phyloP scores from a whole-genome alignment of 139 green algal genomes.

The Chlorokybus atmophyticus region DNA sequence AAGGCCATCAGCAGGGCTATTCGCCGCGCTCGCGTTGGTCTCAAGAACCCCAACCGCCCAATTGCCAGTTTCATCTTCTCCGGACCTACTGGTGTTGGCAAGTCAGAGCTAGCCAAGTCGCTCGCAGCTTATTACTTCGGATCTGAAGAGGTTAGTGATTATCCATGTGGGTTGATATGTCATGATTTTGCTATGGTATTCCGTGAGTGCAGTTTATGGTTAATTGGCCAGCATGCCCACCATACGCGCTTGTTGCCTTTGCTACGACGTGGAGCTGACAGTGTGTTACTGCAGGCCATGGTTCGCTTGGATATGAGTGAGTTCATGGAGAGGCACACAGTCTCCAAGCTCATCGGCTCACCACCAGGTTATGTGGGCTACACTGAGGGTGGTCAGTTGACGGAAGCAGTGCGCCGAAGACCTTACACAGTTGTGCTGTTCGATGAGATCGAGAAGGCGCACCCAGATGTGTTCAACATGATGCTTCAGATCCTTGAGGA shows the following conservation, averaged over 20 bases:
- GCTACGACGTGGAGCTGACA: not conserved
- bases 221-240: not conserved
- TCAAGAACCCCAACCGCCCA: slow-evolving; percentile 96
- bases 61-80: slow-evolving; percentile 97
- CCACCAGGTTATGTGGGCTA: slow-evolving; percentile 98
- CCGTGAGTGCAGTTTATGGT: not conserved
- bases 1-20: slow-evolving; percentile 67
- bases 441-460: slow-evolving; percentile 99
- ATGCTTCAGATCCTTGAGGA: slow-evolving; percentile 97
- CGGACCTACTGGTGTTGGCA: slow-evolving; percentile 78
- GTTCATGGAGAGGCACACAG: slow-evolving; percentile 99
- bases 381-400: slow-evolving; percentile 96
- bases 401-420: slow-evolving; percentile 82
- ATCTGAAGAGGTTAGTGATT: slow-evolving; percentile 56
- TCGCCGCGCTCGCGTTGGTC: slow-evolving; percentile 81
- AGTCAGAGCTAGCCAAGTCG: slow-evolving; percentile 98
- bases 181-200: not conserved
- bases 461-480: slow-evolving; percentile 99
- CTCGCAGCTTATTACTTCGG: slow-evolving; percentile 97
- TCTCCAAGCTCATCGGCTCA: slow-evolving; percentile 97
- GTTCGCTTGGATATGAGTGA: slow-evolving; percentile 97
- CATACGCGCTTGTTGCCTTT: not conserved
- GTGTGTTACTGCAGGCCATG: slow-evolving; percentile 27
- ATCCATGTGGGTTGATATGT: slow-evolving; percentile 42
- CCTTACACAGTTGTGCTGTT: slow-evolving; percentile 99